Conservation (phyloP, 148 eudicot species). For the Rhododendron griersonianum region DNA sequence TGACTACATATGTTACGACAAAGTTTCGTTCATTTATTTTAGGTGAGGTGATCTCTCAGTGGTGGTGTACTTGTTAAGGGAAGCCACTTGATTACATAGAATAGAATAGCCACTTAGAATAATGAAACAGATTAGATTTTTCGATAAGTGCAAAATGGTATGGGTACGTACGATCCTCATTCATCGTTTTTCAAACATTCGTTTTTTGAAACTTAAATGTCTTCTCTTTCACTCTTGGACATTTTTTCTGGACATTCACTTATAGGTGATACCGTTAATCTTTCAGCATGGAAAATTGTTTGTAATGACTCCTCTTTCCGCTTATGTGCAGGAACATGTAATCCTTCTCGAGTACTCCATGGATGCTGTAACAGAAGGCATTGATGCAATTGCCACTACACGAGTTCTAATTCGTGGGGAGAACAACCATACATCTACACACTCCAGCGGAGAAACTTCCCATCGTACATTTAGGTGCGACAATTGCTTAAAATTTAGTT, state of each 20-base stretch:
- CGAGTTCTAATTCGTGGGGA: slow-evolving; percentile 72
- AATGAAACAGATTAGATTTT: too few relatives aligned
- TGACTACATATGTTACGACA: too few relatives aligned
- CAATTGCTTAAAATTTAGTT: background rate
- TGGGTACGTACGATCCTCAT: too few relatives aligned
- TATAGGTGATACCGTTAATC: background rate
- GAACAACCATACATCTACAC: slow-evolving; percentile 43
- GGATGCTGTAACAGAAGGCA: slow-evolving; percentile 82
- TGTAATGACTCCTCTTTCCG: slow-evolving; percentile 10
- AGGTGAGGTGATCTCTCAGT: background rate
- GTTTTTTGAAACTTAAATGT: too few relatives aligned
- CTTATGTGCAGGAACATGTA: slow-evolving; percentile 58
- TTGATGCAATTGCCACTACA: slow-evolving; percentile 90
- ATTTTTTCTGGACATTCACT: background rate
- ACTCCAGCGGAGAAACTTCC: slow-evolving; percentile 55
- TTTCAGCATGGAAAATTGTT: background rate
- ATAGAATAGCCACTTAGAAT: too few relatives aligned
- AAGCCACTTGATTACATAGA: background rate
- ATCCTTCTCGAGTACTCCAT: slow-evolving; percentile 83
- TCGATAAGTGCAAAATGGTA: too few relatives aligned
- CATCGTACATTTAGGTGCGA: slow-evolving; percentile 66
- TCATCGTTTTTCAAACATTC: too few relatives aligned
- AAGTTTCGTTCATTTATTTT: background rate
- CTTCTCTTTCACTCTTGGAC: background rate
- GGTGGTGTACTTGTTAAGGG: background rate